phyloP scores from a whole-genome alignment of 1,284 basidiomycete genomes.

The Cerrena zonata region DNA sequence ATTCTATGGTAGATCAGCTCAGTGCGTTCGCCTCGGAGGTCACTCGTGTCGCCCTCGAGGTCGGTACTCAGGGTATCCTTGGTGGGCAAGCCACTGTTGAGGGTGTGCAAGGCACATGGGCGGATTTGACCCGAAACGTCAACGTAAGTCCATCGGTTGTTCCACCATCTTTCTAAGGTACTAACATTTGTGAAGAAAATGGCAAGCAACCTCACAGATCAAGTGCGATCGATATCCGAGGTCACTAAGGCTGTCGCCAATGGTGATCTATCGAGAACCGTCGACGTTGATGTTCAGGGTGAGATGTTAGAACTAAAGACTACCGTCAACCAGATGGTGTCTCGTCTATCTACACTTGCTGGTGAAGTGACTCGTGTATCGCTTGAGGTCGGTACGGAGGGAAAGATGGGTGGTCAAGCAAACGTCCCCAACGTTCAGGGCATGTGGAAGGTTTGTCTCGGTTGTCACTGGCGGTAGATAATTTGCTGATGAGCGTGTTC shows the following conservation, averaged over 20 bases:
- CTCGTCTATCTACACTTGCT: conserved; percentile 76
- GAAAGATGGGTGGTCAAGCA: conserved; percentile 92
- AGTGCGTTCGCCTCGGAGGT: conserved; percentile 92
- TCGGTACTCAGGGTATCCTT: conserved; percentile 87
- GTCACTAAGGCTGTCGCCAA: conserved; percentile 95
- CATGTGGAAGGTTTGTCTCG: conserved; percentile 73
- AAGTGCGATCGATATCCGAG: conserved; percentile 94
- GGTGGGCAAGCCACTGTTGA: conserved; percentile 90
- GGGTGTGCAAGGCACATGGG: conserved; percentile 92
- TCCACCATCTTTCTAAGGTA: not conserved
- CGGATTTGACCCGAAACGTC: conserved; percentile 84
- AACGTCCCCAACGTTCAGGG: conserved; percentile 83
- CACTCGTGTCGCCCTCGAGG: conserved; percentile 87
- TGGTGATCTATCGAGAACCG: conserved; percentile 84
- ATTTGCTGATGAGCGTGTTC: too few relatives aligned
- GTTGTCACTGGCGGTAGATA: too few relatives aligned
- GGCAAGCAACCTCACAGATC: conserved; percentile 89
- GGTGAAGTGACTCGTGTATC: conserved; percentile 84
- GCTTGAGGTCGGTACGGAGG: conserved; percentile 90
- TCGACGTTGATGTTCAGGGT: conserved; percentile 93
- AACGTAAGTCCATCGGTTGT: conserved; percentile 46
- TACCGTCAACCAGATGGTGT: conserved; percentile 90
- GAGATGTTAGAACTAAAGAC: conserved; percentile 94
- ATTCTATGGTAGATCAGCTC: conserved; percentile 85
- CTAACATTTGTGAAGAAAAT: conserved; percentile 51